Conservation (phyloP, 2,329 filamentous ascomycete species). For the Drechslerella stenobrocha region DNA sequence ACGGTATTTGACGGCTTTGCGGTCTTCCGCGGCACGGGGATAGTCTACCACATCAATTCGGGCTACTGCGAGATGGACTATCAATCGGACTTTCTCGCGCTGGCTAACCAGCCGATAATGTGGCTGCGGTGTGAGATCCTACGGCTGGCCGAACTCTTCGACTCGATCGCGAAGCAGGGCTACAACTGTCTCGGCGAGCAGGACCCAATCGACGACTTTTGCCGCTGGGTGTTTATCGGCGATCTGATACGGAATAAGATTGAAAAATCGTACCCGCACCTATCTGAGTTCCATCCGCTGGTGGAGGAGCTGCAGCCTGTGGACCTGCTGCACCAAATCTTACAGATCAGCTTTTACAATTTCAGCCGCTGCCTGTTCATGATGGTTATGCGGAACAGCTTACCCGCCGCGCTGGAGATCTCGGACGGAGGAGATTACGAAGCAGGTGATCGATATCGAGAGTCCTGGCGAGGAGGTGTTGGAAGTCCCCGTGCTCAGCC, state of each 20-base stretch:
- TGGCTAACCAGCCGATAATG: conserved; percentile 32
- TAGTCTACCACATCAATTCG: conserved; percentile 8
- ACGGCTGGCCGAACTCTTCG: conserved; percentile 12
- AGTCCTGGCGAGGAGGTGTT: conserved; percentile 2
- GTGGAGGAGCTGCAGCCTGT: conserved; percentile 23
- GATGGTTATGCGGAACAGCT: conserved; percentile 11
- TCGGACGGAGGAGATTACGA: conserved; percentile 19
- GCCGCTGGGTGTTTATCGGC: conserved; percentile 21
- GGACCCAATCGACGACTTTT: conserved; percentile 26
- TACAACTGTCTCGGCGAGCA: conserved; percentile 8
- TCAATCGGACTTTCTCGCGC: background rate
- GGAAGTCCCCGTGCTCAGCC: conserved; percentile 11
- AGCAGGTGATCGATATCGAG: conserved; percentile 22
- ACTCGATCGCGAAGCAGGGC: conserved; percentile 12
- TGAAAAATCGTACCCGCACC: conserved; percentile 13
- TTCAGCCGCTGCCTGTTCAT: conserved; percentile 21
- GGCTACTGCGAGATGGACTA: conserved; percentile 8
- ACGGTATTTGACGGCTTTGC: conserved; percentile 12
- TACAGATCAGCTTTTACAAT: conserved; percentile 29
- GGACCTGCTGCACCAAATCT: conserved; percentile 16
- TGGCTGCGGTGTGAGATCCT: conserved; percentile 31
- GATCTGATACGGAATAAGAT: conserved; percentile 22
- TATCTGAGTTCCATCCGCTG: conserved; percentile 14
- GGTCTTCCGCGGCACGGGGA: conserved; percentile 18
- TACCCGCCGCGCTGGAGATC: conserved; percentile 21